These are phyloP conservation scores for Apiospora phragmitis DNA, from an alignment of 2,329 filamentous ascomycete species.

Conservation along the genomic window DNA sequence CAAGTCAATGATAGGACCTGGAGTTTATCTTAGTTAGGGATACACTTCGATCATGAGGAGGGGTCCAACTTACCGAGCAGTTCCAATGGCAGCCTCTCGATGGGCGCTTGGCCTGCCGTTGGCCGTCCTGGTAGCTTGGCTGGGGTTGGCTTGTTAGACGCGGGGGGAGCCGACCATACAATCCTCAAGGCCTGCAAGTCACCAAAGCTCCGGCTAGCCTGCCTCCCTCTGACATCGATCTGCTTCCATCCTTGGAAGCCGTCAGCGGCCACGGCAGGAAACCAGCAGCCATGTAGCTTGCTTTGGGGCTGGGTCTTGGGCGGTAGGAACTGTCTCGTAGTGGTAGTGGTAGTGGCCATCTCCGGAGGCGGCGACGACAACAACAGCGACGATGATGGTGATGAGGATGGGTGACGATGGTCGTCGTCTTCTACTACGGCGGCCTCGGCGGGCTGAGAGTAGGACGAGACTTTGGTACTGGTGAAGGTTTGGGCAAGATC, in stretches of 20 bases:
- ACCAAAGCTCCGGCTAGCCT: slow-evolving; percentile 61
- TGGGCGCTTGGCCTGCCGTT: slow-evolving; percentile 49
- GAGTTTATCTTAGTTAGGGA: background rate
- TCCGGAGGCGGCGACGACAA: slow-evolving; percentile 43
- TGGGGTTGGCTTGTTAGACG: background rate
- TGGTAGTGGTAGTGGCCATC: slow-evolving; percentile 43
- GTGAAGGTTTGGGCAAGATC: slow-evolving; percentile 64
- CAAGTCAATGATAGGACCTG: slow-evolving; percentile 73
- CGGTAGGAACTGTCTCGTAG: slow-evolving; percentile 48
- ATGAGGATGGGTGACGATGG: background rate
- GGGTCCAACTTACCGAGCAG: slow-evolving; percentile 61
- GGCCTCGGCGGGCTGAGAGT: slow-evolving; percentile 49
- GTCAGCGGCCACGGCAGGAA: slow-evolving; percentile 48
- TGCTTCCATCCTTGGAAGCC: slow-evolving; percentile 64
- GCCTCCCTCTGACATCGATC: slow-evolving; percentile 59
- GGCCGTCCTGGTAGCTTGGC: slow-evolving; percentile 28
- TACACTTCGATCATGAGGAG: background rate
- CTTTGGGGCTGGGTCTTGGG: slow-evolving; percentile 57
- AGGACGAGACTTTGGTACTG: slow-evolving; percentile 62
- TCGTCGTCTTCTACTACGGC: slow-evolving; percentile 44
- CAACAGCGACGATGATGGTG: background rate
- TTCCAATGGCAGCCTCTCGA: slow-evolving; percentile 71
- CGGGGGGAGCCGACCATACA: slow-evolving; percentile 50
- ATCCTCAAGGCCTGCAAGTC: slow-evolving; percentile 58
- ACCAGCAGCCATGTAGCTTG: slow-evolving; percentile 59